Percentiles rank a stretch among this genome's conserved stretches.
These are phyloP conservation scores for Fraxinus angustifolia DNA, from an alignment of 305 asterid species.

Conservation along the genomic window DNA sequence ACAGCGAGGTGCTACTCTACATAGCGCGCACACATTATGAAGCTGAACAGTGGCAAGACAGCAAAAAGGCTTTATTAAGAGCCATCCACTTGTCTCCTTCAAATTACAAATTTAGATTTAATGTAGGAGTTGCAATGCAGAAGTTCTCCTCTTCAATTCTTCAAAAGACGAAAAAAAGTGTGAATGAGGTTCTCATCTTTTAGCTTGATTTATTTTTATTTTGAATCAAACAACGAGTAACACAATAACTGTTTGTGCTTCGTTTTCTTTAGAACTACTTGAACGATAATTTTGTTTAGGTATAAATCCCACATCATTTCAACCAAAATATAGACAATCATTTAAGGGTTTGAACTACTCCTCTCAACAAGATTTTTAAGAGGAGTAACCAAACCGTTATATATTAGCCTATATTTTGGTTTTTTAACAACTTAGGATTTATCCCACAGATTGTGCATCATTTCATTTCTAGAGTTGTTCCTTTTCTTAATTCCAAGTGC, in stretches of 20 bases:
- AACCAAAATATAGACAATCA: too few species aligned
- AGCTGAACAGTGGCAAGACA: constrained; percentile 99
- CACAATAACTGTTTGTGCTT: background rate
- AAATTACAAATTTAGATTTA: constrained; percentile 79
- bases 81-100: constrained; percentile 97
- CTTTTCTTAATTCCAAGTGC: background rate
- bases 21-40: constrained; percentile 95
- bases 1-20: constrained; percentile 90
- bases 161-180: constrained; percentile 81
- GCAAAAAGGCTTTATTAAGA: constrained; percentile 81
- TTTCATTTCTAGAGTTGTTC: background rate
- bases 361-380: too few species aligned
- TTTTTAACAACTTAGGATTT: too few species aligned
- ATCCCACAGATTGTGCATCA: background rate
- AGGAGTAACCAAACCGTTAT: too few species aligned
- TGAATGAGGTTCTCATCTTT: constrained; percentile 64
- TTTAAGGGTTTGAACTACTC: too few species aligned
- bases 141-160: constrained; percentile 94
- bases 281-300: background rate
- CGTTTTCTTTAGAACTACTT: constrained; percentile 12
- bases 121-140: constrained; percentile 84
- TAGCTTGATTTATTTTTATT: background rate
- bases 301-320: too few species aligned
- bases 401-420: too few species aligned
- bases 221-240: background rate